phyloP scores from a whole-genome alignment of 2,329 filamentous ascomycete genomes.

The Ambrosiella xylebori region DNA sequence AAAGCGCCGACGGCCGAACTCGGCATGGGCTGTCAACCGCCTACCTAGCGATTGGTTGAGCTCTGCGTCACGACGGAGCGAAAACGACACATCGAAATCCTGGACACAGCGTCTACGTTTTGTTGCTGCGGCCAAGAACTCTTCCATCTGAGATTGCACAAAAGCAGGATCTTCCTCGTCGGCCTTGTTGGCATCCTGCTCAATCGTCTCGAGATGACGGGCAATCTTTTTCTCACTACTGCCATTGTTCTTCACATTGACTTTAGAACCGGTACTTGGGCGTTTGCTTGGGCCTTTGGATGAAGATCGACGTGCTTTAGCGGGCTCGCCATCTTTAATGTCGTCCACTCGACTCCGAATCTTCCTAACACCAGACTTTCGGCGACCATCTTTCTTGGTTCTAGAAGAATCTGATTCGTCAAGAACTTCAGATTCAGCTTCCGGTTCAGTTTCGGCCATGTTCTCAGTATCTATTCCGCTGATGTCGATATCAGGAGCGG shows the following conservation, averaged over 20 bases:
- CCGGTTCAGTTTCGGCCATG: slow-evolving; percentile 12
- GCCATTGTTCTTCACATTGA: slow-evolving; percentile 37
- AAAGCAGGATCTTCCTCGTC: slow-evolving; percentile 20
- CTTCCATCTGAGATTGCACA: slow-evolving; percentile 27
- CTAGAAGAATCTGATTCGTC: slow-evolving; percentile 14
- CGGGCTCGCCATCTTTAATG: slow-evolving; percentile 30
- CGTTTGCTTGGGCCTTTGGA: slow-evolving; percentile 38
- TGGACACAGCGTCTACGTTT: slow-evolving; percentile 56
- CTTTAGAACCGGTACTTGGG: slow-evolving; percentile 43
- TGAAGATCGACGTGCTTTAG: slow-evolving; percentile 35
- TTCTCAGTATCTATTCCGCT: slow-evolving; percentile 7
- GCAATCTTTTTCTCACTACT: slow-evolving; percentile 28
- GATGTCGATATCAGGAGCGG: slow-evolving; percentile 7
- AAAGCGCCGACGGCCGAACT: slow-evolving; percentile 58
- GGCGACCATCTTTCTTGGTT: slow-evolving; percentile 13
- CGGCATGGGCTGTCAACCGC: slow-evolving; percentile 51
- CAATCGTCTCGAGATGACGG: slow-evolving; percentile 23
- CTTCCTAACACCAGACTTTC: slow-evolving; percentile 11
- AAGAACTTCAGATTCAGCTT: slow-evolving; percentile 10
- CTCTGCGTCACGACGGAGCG: slow-evolving; percentile 44
- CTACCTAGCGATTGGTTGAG: slow-evolving; percentile 39
- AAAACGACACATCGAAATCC: slow-evolving; percentile 42
- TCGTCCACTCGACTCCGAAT: slow-evolving; percentile 35
- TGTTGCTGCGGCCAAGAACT: slow-evolving; percentile 37
- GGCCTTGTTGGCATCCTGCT: slow-evolving; percentile 24